Evolutionary conservation across 192 early-diverging fungal genomes (phyloP), one percentile per base, ranked within the genome.

Genomic region (Podila epigama): DNA sequence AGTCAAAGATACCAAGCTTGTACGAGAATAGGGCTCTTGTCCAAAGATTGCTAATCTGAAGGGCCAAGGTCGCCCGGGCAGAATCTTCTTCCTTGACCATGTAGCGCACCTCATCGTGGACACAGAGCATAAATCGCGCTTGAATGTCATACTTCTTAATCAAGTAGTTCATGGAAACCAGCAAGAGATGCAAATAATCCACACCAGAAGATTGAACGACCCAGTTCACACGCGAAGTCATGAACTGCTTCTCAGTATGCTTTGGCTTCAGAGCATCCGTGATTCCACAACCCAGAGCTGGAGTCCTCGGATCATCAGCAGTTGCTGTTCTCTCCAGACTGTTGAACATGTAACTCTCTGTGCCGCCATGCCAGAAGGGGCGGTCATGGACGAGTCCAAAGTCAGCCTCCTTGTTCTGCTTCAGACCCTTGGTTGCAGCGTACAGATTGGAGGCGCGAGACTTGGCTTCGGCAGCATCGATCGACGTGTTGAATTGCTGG

Each of bases 171-270:
- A 96, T 94, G 8, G 93, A 90, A 0, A 93, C 93, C 15, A 99
- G 77, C 11, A 99, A 81, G 56, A 99, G 77, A 70, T 99, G 97
- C 10, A 99, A 79, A 69, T 99, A 99, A 65, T 99, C 97, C 28
- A 97, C 97, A 20, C 96, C 97, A 2, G 96, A 98, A 25, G 95
- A 96, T 80, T 99, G 97, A 5, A 99, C 96, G 1, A 93, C 95
- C 97, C 97, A 99, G 75, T 99, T 99, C 41, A 98, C 84, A 16
- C 96, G 87, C 34, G 91, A 95, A 0, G 94, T 94, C 83, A 94
- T 82, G 72, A 89, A 98, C 59, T 90, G 79, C 29, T 63, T 63
- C 18, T 87, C 83, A 22, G 86, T 79, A 9, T 86, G 79, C 33
- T 80, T 79, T 22, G 86, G 86, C 54, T 87, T 84, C 54, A 99